Conservation (phyloP, 2,329 filamentous ascomycete genomes). For the Pseudogymnoascus sp. region DNA sequence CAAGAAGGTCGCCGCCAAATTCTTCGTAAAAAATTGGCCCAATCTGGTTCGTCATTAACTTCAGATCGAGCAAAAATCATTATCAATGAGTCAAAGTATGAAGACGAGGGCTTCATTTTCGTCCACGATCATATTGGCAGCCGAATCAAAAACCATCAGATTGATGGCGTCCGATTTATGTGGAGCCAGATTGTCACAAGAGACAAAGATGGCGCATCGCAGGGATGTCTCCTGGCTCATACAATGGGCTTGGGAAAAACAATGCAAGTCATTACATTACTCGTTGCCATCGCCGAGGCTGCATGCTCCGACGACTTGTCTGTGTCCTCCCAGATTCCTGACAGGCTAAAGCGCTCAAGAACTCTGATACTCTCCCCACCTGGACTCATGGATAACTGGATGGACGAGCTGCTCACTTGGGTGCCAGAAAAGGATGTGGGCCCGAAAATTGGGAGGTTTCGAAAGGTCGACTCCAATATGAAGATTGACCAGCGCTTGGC, state of each 20-base stretch:
- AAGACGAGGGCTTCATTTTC: constrained; percentile 54
- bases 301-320: constrained; percentile 49
- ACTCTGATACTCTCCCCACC: constrained; percentile 72
- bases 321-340: constrained; percentile 60
- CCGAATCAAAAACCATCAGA: constrained; percentile 71
- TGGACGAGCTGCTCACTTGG: constrained; percentile 70
- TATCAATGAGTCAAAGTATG: constrained; percentile 59
- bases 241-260: constrained; percentile 92
- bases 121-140: constrained; percentile 56
- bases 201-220: constrained; percentile 38
- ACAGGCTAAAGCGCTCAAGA: constrained; percentile 52
- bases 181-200: constrained; percentile 72
- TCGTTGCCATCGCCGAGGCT: constrained; percentile 65
- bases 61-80: constrained; percentile 45
- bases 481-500: constrained; percentile 33
- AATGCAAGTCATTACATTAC: constrained; percentile 81
- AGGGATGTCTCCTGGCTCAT: constrained; percentile 78
- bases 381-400: constrained; percentile 73
- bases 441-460: constrained; percentile 44
- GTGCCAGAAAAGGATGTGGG: constrained; percentile 39
- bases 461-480: constrained; percentile 44
- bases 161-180: constrained; percentile 76
- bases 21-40: constrained; percentile 40
- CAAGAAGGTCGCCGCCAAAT: constrained; percentile 46
- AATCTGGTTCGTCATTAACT: constrained; percentile 36